Evolutionary conservation across 2,329 filamentous ascomycete genomes (phyloP), one percentile per base, ranked within the genome.

Genomic region (Xylariomycetidae sp.): DNA sequence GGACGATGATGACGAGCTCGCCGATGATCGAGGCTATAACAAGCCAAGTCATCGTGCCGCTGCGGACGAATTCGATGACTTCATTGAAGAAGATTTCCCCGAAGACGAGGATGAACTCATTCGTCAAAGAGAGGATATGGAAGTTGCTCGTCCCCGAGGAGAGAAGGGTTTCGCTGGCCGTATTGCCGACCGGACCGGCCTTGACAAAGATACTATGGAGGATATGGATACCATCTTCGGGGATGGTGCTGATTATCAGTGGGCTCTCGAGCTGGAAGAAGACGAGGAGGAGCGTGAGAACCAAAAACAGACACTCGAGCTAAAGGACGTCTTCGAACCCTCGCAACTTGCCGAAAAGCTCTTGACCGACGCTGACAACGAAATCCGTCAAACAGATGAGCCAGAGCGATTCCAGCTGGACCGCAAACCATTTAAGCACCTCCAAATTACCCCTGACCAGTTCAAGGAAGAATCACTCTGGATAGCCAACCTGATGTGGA

Each of bases 241-340:
- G 41, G 88, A 94, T 54, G 90, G 92, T 36, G 88, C 87, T 45
- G 92, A 98, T 54, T 98, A 97, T 56, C 82, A 89, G 49, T 98
- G 94, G 81, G 92, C 90, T 7, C 67, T 98, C 30, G 85, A 90
- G 33, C 72, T 90, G 53, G 89, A 97, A 59, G 85, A 92, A 28
- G 82, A 88, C 31, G 84, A 89, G 45, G 86, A 94, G 45, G 81
- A 86, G 30, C 80, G 84, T 37, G 73, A 85, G 45, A 76, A 81
- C 39, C 85, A 87, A 41, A 86, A 94, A 46, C 85, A 89, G 51
- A 82, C 82, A 27, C 78, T 97, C 26, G 88, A 96, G 61, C 76
- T 98, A 42, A 96, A 97, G 65, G 90, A 98, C 57, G 90, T 98
- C 31, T 98, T 98, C 52, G 92, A 98, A 62, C 92, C 92, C 1